These are phyloP conservation scores for Hortiboletus flavorubellus DNA, from an alignment of 768 basidiomycete species.

Conservation along the genomic window DNA sequence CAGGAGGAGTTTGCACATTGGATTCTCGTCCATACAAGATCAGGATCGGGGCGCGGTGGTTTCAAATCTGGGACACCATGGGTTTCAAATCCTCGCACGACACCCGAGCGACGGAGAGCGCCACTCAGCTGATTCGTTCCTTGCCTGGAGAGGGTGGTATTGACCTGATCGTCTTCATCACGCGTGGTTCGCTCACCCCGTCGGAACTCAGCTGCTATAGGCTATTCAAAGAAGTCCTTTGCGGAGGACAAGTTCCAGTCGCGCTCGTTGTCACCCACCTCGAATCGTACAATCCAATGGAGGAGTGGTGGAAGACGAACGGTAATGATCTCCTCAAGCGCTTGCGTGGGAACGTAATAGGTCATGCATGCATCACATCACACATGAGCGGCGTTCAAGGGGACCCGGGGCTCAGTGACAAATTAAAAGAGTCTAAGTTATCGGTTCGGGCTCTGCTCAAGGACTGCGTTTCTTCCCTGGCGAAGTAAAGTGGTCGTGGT, in stretches of 20 bases:
- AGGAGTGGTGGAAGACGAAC: slow-evolving; percentile 23
- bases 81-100: neutral
- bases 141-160: slow-evolving; percentile 17
- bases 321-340: neutral
- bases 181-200: slow-evolving; percentile 26
- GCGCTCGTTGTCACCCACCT: slow-evolving; percentile 34
- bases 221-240: slow-evolving; percentile 32
- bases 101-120: neutral
- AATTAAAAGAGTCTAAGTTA: too few species aligned
- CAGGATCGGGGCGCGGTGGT: neutral
- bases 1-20: neutral
- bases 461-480: too few species aligned
- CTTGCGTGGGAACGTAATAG: neutral
- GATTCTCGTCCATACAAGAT: neutral
- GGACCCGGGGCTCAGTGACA: too few species aligned
- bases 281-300: slow-evolving; percentile 18
- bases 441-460: too few species aligned
- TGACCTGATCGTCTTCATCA: slow-evolving; percentile 34
- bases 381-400: too few species aligned
- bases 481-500: too few species aligned
- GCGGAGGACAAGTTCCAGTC: slow-evolving; percentile 30
- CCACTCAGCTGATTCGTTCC: slow-evolving; percentile 22
- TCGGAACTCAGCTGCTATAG: slow-evolving; percentile 25
- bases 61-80: slow-evolving; percentile 3
- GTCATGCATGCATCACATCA: slow-evolving; percentile 22